Percentiles rank a stretch among this genome's conserved stretches.
phyloP scores from a whole-genome alignment of 257 asterid species.

The Petunia axillaris region DNA sequence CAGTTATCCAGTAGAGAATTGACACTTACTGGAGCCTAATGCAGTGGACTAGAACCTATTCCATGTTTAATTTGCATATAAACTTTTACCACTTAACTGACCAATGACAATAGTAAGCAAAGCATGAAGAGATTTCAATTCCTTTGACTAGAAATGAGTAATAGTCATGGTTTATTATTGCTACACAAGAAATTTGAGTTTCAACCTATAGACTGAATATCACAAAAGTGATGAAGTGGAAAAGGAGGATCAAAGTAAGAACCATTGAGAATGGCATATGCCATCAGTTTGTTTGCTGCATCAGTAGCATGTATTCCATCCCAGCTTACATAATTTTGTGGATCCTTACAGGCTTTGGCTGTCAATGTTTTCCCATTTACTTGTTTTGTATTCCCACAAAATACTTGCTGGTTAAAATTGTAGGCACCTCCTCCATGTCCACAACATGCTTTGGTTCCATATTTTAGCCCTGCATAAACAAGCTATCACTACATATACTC shows the following conservation, averaged over 20 bases:
- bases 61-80: too few species aligned
- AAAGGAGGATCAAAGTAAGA: constrained; percentile 60
- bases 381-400: constrained; percentile 52
- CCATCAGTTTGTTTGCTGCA: constrained; percentile 73
- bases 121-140: background rate
- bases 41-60: too few species aligned
- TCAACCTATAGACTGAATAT: constrained; percentile 51
- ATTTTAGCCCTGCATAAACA: constrained; percentile 49
- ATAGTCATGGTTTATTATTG: background rate
- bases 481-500: background rate
- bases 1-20: too few species aligned
- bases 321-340: constrained; percentile 71
- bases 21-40: too few species aligned
- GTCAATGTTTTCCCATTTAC: constrained; percentile 47
- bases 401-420: constrained; percentile 54
- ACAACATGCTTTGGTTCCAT: constrained; percentile 80
- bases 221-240: constrained; percentile 50
- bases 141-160: background rate
- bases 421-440: constrained; percentile 76
- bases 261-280: constrained; percentile 57
- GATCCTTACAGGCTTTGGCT: constrained; percentile 65
- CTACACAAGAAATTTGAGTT: background rate
- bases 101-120: background rate
- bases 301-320: constrained; percentile 84
- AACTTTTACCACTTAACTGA: too few species aligned